Conservation (phyloP, 163 green algal genomes). For the Prototheca wickerhamii region DNA sequence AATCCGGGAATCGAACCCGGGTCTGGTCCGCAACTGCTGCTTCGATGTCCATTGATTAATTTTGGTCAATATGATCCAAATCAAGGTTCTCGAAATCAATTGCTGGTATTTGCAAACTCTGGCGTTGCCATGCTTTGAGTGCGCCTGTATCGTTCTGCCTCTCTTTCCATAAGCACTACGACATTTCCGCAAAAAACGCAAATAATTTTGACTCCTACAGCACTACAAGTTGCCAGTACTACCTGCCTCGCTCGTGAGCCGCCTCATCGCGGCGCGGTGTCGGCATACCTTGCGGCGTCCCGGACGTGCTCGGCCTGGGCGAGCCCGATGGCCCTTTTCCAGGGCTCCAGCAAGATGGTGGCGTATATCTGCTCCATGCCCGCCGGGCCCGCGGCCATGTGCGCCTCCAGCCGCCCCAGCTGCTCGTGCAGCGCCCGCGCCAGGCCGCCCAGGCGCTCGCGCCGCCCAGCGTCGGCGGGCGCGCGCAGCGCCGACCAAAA, state of each 20-base stretch:
- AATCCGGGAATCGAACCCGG: slow-evolving; percentile 2
- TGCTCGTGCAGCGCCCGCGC: slow-evolving; percentile 19
- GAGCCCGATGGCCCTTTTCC: slow-evolving; percentile 15
- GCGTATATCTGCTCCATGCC: slow-evolving; percentile 18
- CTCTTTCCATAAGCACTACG: no score
- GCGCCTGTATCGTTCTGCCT: no score
- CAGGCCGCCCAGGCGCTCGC: slow-evolving; percentile 32
- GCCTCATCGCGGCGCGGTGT: no score
- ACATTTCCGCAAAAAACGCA: no score
- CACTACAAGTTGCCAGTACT: no score
- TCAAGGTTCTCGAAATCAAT: no score
- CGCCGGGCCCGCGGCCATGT: slow-evolving; percentile 4
- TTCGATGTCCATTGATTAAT: background rate
- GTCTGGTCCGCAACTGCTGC: slow-evolving; percentile 1
- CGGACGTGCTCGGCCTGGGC: slow-evolving; percentile 3
- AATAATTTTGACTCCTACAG: no score
- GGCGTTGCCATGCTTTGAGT: no score
- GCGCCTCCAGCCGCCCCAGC: slow-evolving; percentile 1
- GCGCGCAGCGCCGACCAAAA: slow-evolving; percentile 49
- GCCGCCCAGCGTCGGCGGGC: slow-evolving; percentile 15
- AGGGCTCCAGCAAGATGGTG: slow-evolving; percentile 19
- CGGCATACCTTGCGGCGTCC: no score
- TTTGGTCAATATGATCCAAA: background rate
- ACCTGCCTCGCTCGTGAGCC: no score
- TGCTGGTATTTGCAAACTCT: no score